Conservation (phyloP, 2,329 filamentous ascomycete genomes). For the Colletotrichum trifolii region DNA sequence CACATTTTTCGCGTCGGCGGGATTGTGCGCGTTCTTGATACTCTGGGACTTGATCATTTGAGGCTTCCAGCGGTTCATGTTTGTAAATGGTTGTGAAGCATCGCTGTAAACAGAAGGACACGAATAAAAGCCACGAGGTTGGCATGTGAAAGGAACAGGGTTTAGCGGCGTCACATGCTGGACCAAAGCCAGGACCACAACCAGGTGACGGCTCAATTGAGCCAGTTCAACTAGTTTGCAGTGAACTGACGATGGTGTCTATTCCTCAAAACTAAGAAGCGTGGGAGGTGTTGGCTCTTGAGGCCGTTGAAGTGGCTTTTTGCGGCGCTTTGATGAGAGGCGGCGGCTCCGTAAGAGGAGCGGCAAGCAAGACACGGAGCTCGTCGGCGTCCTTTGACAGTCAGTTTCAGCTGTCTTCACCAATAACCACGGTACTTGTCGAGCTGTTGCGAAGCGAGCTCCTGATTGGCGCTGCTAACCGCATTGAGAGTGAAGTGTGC, state of each 20-base stretch:
- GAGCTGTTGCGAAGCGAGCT: constrained; percentile 5
- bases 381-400: not conserved
- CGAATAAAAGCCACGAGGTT: not conserved
- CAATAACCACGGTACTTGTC: not conserved
- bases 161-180: constrained; percentile 30
- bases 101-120: no score
- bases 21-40: constrained; percentile 78
- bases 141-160: constrained; percentile 24
- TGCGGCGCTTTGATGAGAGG: no score
- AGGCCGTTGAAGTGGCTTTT: not conserved
- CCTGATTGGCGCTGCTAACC: constrained; percentile 34
- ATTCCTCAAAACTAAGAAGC: no score
- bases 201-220: constrained; percentile 23
- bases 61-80: constrained; percentile 10
- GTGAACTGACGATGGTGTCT: not conserved
- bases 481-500: constrained; percentile 12
- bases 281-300: no score
- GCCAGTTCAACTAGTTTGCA: not conserved
- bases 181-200: not conserved
- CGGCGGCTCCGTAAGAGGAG: constrained; percentile 10
- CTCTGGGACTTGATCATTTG: constrained; percentile 79
- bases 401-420: not conserved
- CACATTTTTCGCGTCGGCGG: constrained; percentile 83
- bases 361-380: not conserved
- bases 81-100: no score